These are phyloP conservation scores for Monosporascus sp. DNA, from an alignment of 2,329 filamentous ascomycete species.

Conservation along the genomic window DNA sequence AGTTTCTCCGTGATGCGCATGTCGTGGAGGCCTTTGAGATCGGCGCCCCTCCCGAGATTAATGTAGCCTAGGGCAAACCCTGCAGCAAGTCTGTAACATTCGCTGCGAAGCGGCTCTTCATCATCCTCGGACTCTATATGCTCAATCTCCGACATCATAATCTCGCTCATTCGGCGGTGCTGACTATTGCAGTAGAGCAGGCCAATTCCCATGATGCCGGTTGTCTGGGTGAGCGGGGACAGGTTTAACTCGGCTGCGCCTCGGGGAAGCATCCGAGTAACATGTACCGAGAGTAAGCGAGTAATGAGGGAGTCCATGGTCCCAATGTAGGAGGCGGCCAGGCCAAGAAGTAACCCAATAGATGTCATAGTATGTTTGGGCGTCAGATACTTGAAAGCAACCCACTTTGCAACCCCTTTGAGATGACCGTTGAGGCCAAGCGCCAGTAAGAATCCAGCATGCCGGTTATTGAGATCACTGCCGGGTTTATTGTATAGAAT, in stretches of 20 bases:
- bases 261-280: constrained; percentile 86
- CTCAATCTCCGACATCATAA: constrained; percentile 97
- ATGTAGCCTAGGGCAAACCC: constrained; percentile 92
- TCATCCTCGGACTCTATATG: constrained; percentile 76
- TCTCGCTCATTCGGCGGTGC: constrained; percentile 96
- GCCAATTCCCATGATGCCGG: constrained; percentile 95
- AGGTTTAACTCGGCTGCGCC: constrained; percentile 93
- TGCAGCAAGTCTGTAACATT: constrained; percentile 92
- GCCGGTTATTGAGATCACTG: constrained; percentile 86
- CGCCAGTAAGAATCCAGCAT: constrained; percentile 88
- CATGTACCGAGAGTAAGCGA: constrained; percentile 87
- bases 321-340: constrained; percentile 90
- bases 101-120: constrained; percentile 79
- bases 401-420: constrained; percentile 93
- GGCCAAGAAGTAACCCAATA: constrained; percentile 84
- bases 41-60: constrained; percentile 85
- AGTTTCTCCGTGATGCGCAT: constrained; percentile 90
- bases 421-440: constrained; percentile 91
- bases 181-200: constrained; percentile 92
- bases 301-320: constrained; percentile 98
- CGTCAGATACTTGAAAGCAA: constrained; percentile 98
- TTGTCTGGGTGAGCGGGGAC: constrained; percentile 88
- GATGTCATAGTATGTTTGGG: constrained; percentile 99
- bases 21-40: constrained; percentile 84
- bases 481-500: constrained; percentile 94